Evolutionary conservation across 2,329 filamentous ascomycete species (phyloP), one percentile per base, ranked within the genome.

Genomic region (Hypomyces rosellus): DNA sequence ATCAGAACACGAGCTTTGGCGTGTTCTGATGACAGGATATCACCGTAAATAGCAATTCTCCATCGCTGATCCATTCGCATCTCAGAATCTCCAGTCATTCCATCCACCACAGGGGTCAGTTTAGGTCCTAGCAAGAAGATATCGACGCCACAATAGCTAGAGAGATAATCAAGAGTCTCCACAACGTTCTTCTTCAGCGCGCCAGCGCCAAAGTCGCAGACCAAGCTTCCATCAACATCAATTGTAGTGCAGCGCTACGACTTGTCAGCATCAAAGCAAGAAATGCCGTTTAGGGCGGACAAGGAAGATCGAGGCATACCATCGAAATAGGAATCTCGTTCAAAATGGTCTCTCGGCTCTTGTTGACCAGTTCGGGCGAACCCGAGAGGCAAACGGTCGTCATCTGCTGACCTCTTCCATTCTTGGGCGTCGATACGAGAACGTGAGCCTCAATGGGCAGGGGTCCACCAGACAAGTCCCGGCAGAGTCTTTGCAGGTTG

Each of bases 81-180:
- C 62, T 93, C 85, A 36, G 83, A 82, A 62, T 89, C 88, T 57
- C 88, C 89, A 42, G 87, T 87, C 55, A 87, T 76, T 38, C 84
- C 79, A 50, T 86, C 83, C 41, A 86, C 84, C 59, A 95, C 84
- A 12, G 88, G 86, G 25, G 86, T 84, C 56, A 91, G 79, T 69
- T 95, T 96, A 4, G 93, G 91, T 51, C 90, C 91, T 46, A 99
- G 81, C 45, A 99, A 76, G 69, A 99, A 99, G 59, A 99, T 95
- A 69, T 99, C 93, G 48, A 95, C 92, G 46, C 93, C 93, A 54
- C 91, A 96, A 64, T 87, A 95, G 58, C 77, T 81, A 11, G 93
- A 88, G 63, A 96, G 86, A 55, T 86, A 84, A 68, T 97, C 89
- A 59, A 99, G 80, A 61, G 92, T 89, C 55, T 89, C 84, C 46